A percentile compares a stretch with the other conserved stretches of the same genome.
Conservation (phyloP, 257 asterid genomes). For the Striga asiatica region DNA sequence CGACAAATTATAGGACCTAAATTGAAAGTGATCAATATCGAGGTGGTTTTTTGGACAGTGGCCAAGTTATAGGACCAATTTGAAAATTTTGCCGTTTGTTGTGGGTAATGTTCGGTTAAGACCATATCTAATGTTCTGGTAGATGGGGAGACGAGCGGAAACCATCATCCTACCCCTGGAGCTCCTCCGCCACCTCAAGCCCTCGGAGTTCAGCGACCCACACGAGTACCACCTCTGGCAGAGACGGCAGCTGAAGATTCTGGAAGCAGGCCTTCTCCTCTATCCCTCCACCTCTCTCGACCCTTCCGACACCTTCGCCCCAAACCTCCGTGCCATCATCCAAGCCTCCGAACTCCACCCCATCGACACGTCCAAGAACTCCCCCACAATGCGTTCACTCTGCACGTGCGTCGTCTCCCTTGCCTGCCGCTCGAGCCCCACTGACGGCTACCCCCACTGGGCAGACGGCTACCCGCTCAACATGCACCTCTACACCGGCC, state of each 20-base stretch:
- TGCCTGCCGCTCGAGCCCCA: conserved; percentile 44
- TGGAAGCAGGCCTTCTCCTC: conserved; percentile 53
- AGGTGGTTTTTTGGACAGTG: too few relatives aligned
- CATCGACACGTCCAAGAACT: conserved; percentile 50
- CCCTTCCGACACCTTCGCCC: conserved; percentile 30
- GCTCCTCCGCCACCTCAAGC: conserved; percentile 57
- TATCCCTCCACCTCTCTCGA: conserved; percentile 53
- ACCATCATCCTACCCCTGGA: conserved; percentile 69
- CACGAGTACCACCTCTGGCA: conserved; percentile 74
- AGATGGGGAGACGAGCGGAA: conserved; percentile 78
- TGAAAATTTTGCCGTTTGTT: too few relatives aligned
- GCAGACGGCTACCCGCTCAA: conserved; percentile 66
- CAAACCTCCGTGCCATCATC: conserved; percentile 30
- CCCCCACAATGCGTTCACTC: conserved; percentile 37
- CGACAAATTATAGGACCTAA: too few relatives aligned
- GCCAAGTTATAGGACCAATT: too few relatives aligned
- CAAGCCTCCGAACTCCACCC: conserved; percentile 28
- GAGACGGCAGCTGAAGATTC: conserved; percentile 42
- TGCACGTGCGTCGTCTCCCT: conserved; percentile 38
- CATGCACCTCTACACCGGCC: conserved; percentile 37
- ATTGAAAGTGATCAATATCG: too few relatives aligned
- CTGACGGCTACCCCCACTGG: conserved; percentile 63
- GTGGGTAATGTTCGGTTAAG: too few relatives aligned
- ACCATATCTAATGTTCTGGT: conserved; percentile 3
- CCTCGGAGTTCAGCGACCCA: conserved; percentile 53